phyloP scores from a whole-genome alignment of 2,329 filamentous ascomycete genomes.

The Zalaria obscura region DNA sequence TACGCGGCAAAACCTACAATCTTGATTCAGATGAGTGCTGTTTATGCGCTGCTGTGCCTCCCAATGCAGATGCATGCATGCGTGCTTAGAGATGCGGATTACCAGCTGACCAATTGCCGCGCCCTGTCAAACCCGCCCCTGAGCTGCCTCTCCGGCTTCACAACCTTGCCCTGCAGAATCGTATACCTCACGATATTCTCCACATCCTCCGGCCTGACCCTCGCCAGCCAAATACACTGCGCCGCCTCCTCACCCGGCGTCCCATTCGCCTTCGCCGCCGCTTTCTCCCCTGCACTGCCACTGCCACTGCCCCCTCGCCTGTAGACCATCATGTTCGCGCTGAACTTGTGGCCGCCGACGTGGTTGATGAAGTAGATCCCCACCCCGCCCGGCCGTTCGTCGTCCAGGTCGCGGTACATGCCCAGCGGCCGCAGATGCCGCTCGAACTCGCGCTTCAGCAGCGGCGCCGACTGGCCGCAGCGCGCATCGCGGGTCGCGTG shows the following conservation, averaged over 20 bases:
- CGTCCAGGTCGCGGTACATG: slow-evolving; percentile 73
- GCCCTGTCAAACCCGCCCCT: slow-evolving; percentile 80
- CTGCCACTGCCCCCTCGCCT: slow-evolving; percentile 34
- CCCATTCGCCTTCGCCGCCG: slow-evolving; percentile 8
- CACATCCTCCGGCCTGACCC: slow-evolving; percentile 75
- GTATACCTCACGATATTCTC: slow-evolving; percentile 87
- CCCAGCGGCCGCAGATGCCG: slow-evolving; percentile 74
- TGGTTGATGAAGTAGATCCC: slow-evolving; percentile 95
- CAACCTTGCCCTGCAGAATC: slow-evolving; percentile 80
- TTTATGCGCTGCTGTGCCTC: too few species aligned
- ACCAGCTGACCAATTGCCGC: slow-evolving; percentile 81
- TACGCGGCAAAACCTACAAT: too few species aligned
- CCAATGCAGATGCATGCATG: too few species aligned
- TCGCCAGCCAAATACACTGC: slow-evolving; percentile 86
- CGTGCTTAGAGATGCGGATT: slow-evolving; percentile 1
- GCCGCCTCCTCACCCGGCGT: slow-evolving; percentile 36
- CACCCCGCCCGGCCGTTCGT: slow-evolving; percentile 79
- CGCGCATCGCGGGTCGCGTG: slow-evolving; percentile 89
- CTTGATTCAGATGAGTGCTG: too few species aligned
- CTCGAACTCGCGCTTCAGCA: slow-evolving; percentile 80
- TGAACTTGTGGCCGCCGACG: slow-evolving; percentile 92
- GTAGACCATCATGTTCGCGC: slow-evolving; percentile 89
- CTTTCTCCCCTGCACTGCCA: slow-evolving; percentile 9
- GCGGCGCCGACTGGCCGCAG: slow-evolving; percentile 83
- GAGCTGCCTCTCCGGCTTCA: slow-evolving; percentile 77